These are phyloP conservation scores for Arthroderma sp. DNA, from an alignment of 2,329 filamentous ascomycete species.

Conservation along the genomic window DNA sequence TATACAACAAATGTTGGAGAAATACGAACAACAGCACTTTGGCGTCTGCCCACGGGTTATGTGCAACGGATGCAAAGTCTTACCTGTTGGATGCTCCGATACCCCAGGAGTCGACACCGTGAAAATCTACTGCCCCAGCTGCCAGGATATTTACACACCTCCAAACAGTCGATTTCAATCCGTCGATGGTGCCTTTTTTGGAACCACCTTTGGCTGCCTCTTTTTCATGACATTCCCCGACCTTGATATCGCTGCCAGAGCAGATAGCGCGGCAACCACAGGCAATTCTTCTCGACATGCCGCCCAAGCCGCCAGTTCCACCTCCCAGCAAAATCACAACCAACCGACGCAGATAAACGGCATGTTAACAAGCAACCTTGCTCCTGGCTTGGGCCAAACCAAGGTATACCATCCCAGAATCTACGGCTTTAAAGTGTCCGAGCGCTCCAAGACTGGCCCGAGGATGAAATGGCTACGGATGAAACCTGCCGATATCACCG, in stretches of 20 bases:
- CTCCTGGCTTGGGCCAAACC: constrained; percentile 65
- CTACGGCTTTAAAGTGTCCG: constrained; percentile 90
- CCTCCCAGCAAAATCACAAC: constrained; percentile 25
- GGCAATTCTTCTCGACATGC: constrained; percentile 16
- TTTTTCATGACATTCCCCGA: constrained; percentile 99
- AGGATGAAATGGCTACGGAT: constrained; percentile 94
- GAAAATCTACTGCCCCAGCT: constrained; percentile 94
- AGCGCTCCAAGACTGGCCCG: constrained; percentile 76
- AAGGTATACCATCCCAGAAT: constrained; percentile 91
- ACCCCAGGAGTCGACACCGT: constrained; percentile 94
- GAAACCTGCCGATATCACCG: constrained; percentile 64
- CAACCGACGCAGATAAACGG: constrained; percentile 60
- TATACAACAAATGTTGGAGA: constrained; percentile 98
- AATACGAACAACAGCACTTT: constrained; percentile 95
- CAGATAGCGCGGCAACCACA: constrained; percentile 33
- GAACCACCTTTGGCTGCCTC: constrained; percentile 88
- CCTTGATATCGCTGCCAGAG: constrained; percentile 63
- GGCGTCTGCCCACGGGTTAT: constrained; percentile 88
- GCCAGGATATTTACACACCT: constrained; percentile 91
- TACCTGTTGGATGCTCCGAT: constrained; percentile 87
- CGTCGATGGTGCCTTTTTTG: constrained; percentile 95
- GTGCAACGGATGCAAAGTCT: constrained; percentile 77
- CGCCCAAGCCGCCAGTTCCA: constrained; percentile 12
- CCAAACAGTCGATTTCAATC: constrained; percentile 96
- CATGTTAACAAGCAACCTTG: constrained; percentile 73